Evolutionary conservation across 257 asterid species (phyloP).

Genomic region (Cynanchum wilfordii): DNA sequence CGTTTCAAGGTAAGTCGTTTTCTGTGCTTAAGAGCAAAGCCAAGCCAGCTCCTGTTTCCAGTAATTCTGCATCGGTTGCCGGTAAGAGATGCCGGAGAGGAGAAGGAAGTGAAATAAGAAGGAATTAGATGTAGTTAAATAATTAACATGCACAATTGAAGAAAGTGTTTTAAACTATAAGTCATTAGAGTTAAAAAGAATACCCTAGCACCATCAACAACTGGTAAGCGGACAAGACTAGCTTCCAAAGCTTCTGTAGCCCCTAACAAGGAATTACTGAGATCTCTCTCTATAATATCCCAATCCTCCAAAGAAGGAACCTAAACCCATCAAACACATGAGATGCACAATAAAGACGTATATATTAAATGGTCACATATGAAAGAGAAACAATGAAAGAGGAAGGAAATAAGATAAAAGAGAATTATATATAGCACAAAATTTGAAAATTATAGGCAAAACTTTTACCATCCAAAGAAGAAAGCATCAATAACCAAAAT

Average conservation of each 20-base stretch:
- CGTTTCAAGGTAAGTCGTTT: constrained; percentile 81
- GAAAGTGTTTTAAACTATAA: neutral
- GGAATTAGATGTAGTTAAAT: constrained; percentile 3
- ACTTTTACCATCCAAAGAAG: neutral
- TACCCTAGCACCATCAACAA: constrained; percentile 74
- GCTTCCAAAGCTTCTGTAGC: constrained; percentile 62
- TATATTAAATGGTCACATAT: neutral
- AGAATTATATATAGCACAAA: neutral
- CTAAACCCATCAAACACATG: constrained; percentile 33
- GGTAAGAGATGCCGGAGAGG: constrained; percentile 74
- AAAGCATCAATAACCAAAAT: neutral
- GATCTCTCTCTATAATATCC: constrained; percentile 50
- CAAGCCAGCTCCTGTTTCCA: constrained; percentile 45
- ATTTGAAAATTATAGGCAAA: neutral
- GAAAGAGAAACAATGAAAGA: neutral
- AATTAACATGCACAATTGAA: constrained; percentile 8
- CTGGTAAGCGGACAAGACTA: constrained; percentile 61
- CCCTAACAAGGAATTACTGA: constrained; percentile 53
- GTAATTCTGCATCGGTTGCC: constrained; percentile 29
- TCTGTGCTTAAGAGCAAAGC: constrained; percentile 49
- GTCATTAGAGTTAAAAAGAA: constrained; percentile 6
- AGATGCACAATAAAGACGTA: neutral
- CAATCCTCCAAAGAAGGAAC: constrained; percentile 56
- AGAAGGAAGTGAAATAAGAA: constrained; percentile 27
- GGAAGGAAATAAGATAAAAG: neutral